A percentile compares a stretch with the other conserved stretches of the same genome.
Evolutionary conservation across 345 rosid species (phyloP).

Genomic region (Citrus trifoliata): DNA sequence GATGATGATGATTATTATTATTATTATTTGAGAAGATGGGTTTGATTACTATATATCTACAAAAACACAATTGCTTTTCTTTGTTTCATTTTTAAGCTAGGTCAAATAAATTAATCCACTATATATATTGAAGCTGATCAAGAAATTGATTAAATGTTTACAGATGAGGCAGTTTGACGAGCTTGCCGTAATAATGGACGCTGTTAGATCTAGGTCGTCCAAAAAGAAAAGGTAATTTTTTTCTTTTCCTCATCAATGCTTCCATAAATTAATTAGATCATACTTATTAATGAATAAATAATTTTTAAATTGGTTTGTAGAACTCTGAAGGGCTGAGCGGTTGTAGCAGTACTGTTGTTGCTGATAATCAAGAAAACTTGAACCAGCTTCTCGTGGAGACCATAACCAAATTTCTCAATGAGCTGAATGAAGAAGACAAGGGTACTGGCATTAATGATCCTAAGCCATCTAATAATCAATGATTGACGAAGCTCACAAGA

Average conservation of each 20-base stretch:
- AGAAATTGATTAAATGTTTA: not conserved
- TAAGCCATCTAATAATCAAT: slow-evolving; percentile 2
- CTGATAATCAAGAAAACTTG: not conserved
- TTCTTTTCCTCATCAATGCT: too few species aligned
- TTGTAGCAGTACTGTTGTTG: not conserved
- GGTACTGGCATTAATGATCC: not conserved
- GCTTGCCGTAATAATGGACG: not conserved
- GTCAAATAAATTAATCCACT: too few species aligned
- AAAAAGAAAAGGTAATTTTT: not conserved
- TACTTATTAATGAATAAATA: too few species aligned
- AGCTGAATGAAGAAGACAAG: not conserved
- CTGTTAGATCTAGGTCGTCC: not conserved
- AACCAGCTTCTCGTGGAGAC: slow-evolving; percentile 12
- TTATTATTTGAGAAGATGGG: too few species aligned
- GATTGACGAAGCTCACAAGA: not conserved
- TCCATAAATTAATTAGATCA: too few species aligned
- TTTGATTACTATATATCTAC: too few species aligned
- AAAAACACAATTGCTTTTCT: too few species aligned
- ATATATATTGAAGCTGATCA: too few species aligned
- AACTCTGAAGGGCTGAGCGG: not conserved
- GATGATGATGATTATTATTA: too few species aligned
- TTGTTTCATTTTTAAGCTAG: too few species aligned
- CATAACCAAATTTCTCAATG: slow-evolving; percentile 13
- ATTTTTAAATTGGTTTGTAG: not conserved
- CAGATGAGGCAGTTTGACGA: slow-evolving; percentile 3